A percentile compares a stretch with the other conserved stretches of the same genome.
These are phyloP conservation scores for Suillus cothurnatus DNA, from an alignment of 768 basidiomycete species.

Conservation along the genomic window DNA sequence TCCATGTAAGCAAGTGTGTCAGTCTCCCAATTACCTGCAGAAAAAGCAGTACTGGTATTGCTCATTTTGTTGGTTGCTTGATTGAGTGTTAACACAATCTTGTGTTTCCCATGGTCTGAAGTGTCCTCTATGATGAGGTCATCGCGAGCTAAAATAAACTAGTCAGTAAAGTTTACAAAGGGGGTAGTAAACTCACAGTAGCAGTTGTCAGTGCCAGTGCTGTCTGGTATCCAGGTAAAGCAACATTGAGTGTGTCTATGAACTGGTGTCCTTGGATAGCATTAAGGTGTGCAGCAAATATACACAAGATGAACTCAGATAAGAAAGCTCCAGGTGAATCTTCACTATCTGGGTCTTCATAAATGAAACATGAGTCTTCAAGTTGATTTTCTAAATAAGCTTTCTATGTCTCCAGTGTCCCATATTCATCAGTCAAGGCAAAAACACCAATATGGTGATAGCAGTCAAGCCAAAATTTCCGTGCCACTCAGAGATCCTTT, in stretches of 20 bases:
- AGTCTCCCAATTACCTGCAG: background rate
- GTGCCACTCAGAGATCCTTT: no score
- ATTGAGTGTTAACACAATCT: background rate
- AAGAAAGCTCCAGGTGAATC: slow-evolving; percentile 2
- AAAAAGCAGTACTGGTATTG: background rate
- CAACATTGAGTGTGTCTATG: background rate
- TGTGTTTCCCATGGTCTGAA: background rate
- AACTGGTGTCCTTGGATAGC: background rate
- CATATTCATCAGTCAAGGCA: background rate
- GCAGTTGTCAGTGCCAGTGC: background rate
- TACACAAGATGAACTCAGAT: background rate
- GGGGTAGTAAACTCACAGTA: background rate
- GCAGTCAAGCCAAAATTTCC: no score
- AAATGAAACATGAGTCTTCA: background rate
- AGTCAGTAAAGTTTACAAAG: background rate
- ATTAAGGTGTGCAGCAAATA: background rate
- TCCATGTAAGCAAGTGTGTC: background rate
- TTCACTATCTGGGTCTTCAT: background rate
- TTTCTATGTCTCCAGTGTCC: background rate
- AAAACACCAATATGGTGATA: no score
- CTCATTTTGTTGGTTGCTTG: background rate
- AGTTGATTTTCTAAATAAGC: background rate
- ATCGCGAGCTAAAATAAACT: background rate
- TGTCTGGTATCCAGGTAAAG: background rate
- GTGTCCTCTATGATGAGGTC: background rate